Conservation (phyloP, 176 grass and related monocot species). For the Aegilops bicornis region DNA sequence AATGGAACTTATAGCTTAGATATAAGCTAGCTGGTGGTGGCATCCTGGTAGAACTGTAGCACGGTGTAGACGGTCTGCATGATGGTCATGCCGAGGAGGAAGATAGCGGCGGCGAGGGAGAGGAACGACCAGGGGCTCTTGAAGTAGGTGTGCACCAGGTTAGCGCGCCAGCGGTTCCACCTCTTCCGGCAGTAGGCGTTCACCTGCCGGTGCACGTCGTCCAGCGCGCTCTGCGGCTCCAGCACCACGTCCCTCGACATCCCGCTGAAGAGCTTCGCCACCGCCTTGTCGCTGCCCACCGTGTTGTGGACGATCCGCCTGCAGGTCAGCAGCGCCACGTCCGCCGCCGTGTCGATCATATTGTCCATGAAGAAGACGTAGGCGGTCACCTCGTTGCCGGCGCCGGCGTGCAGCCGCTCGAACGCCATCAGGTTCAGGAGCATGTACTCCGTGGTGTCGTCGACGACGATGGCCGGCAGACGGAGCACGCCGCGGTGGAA, state of each 20-base stretch:
- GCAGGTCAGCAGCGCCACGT: neutral
- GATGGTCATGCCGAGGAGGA: neutral
- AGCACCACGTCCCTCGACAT: neutral
- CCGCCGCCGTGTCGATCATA: neutral
- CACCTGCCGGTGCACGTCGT: neutral
- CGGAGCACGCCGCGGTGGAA: slow-evolving; percentile 51
- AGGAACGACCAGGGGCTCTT: slow-evolving; percentile 43
- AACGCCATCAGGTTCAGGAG: slow-evolving; percentile 39
- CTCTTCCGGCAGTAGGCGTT: slow-evolving; percentile 14
- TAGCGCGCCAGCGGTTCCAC: slow-evolving; percentile 48
- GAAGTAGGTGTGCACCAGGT: slow-evolving; percentile 52
- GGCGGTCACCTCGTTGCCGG: neutral
- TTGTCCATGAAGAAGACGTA: neutral
- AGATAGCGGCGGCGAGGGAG: slow-evolving; percentile 25
- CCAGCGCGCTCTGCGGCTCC: neutral
- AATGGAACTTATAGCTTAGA: neutral
- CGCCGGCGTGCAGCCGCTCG: neutral
- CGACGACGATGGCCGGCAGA: slow-evolving; percentile 52
- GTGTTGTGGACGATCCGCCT: neutral
- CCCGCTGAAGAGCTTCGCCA: neutral
- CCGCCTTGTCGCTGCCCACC: neutral
- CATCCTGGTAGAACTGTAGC: slow-evolving; percentile 11
- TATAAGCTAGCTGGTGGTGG: neutral
- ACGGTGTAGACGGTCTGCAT: neutral
- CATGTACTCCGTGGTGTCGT: slow-evolving; percentile 78